These are phyloP conservation scores for Phylloporus rhodoxanthus DNA, from an alignment of 768 basidiomycete species.

Conservation along the genomic window DNA sequence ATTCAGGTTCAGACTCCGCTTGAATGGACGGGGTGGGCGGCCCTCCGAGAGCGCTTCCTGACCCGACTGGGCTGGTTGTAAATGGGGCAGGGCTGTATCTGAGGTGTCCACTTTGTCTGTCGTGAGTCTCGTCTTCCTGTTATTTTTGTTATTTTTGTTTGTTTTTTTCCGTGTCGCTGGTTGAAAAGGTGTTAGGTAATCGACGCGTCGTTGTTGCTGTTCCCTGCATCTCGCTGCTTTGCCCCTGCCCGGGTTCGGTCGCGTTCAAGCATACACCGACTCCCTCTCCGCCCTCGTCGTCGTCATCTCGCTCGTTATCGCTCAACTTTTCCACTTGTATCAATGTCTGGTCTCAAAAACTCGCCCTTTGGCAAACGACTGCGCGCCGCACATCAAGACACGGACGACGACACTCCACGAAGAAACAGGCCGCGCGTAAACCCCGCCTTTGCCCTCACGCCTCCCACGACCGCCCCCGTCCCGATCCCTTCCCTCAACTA, in stretches of 20 bases:
- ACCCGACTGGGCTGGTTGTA: conserved; percentile 9
- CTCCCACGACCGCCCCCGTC: conserved; percentile 31
- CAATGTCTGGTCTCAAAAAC: conserved; percentile 75
- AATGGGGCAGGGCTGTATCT: conserved; percentile 5
- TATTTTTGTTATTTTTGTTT: background rate
- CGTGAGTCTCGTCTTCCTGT: background rate
- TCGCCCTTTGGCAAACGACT: conserved; percentile 80
- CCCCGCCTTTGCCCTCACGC: conserved; percentile 45
- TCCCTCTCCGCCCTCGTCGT: background rate
- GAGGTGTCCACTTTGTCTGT: background rate
- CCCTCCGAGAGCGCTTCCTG: background rate
- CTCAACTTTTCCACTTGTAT: background rate
- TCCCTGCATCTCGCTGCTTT: conserved; percentile 18
- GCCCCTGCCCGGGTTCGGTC: conserved; percentile 22
- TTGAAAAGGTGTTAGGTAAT: conserved; percentile 30
- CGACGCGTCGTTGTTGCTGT: conserved; percentile 28
- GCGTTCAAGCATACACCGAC: conserved; percentile 2
- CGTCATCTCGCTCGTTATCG: conserved; percentile 4
- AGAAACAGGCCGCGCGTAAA: conserved; percentile 48
- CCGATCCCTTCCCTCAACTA: conserved; percentile 56
- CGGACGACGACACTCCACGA: conserved; percentile 47
- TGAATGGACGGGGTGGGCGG: background rate
- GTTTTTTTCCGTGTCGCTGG: conserved; percentile 15
- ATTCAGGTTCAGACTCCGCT: conserved; percentile 14
- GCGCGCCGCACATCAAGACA: conserved; percentile 62